Evolutionary conservation across 495 filamentous ascomycete species (phyloP), one percentile per base, ranked within the genome.

Genomic region (Penicillium roqueforti): DNA sequence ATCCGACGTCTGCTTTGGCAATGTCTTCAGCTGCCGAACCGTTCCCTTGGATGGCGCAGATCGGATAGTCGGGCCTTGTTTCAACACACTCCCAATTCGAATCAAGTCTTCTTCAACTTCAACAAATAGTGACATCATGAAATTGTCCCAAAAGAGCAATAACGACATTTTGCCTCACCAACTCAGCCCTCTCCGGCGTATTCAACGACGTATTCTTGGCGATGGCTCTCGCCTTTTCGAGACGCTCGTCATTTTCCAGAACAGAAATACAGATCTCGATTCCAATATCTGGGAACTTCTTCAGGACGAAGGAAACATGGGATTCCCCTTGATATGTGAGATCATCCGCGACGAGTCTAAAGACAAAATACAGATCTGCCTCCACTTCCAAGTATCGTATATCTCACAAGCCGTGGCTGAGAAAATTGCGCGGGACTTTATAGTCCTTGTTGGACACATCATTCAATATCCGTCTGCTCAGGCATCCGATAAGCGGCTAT

Each of bases 1-100:
- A 26, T 53, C 62, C 0, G 88, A 93, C 56, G 58, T 95, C n/a
- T 91, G 87, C 68, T 93, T 95, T 51, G 89, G 89, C 0, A 91
- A 83, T 57, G 83, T 93, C 6, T 80, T 89, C 49, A 88, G 80
- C 59, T 90, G 89, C 1, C 81, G 89, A 31, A 84, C 82, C 0
- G 59, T 87, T 10, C 68, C 84, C 3, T 61, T 90, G 6, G 76
- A 87, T 14, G 76, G 76, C 2, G 75, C 89, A 19, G 82, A 89
- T 31, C 70, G 75, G 7, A 80, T 92, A 6, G 80, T 92, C 20
- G 87, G 86, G 2, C 89, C 89, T 3, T 92, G 87, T 64, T 92
- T 95, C 74, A 93, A 92, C 60, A 92, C 90, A 0, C 70, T 93
- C 19, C 88, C 90, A 3, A 62, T 89, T 11, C 75, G 89, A 25